Conservation (phyloP, 805 yeast species). For the Saccharomycopsis sp. region DNA sequence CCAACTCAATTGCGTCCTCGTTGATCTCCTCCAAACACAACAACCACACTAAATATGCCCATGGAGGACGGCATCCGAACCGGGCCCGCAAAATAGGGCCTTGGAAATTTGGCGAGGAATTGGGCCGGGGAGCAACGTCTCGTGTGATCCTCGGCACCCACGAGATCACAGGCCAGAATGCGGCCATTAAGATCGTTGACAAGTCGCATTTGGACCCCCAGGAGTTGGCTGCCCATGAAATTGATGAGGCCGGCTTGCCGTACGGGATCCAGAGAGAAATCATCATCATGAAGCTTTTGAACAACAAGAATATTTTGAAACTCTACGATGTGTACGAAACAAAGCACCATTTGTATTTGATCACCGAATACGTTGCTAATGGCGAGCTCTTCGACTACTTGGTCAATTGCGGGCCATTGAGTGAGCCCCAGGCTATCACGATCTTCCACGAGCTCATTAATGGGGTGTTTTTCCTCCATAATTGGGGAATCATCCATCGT, state of each 20-base stretch:
- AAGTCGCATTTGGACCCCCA: conserved; percentile 44
- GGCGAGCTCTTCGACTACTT: conserved; percentile 76
- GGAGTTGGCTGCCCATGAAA: conserved; percentile 28
- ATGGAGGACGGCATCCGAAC: conserved; percentile 33
- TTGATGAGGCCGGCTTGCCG: conserved; percentile 62
- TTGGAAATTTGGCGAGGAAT: conserved; percentile 72
- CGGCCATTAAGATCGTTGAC: conserved; percentile 80
- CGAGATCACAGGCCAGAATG: conserved; percentile 60
- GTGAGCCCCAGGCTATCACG: conserved; percentile 67
- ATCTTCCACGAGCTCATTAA: conserved; percentile 71
- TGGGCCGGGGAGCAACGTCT: conserved; percentile 81
- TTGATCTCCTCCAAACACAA: conserved; percentile 32
- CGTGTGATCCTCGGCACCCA: conserved; percentile 72
- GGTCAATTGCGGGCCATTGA: conserved; percentile 63
- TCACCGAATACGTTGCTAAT: conserved; percentile 81
- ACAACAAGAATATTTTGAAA: conserved; percentile 90
- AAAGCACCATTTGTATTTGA: conserved; percentile 75
- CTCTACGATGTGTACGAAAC: conserved; percentile 98
- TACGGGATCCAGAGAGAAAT: conserved; percentile 97
- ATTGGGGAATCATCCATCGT: conserved; percentile 73
- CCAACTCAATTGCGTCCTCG: conserved; percentile 54
- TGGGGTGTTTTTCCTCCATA: conserved; percentile 78
- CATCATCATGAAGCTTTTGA: conserved; percentile 90
- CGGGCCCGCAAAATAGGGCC: conserved; percentile 55
- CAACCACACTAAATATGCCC: conserved; percentile 32